Percentiles rank a stretch among this genome's conserved stretches.
Conservation (phyloP, 305 asterid genomes). For the Solanum hybrid region DNA sequence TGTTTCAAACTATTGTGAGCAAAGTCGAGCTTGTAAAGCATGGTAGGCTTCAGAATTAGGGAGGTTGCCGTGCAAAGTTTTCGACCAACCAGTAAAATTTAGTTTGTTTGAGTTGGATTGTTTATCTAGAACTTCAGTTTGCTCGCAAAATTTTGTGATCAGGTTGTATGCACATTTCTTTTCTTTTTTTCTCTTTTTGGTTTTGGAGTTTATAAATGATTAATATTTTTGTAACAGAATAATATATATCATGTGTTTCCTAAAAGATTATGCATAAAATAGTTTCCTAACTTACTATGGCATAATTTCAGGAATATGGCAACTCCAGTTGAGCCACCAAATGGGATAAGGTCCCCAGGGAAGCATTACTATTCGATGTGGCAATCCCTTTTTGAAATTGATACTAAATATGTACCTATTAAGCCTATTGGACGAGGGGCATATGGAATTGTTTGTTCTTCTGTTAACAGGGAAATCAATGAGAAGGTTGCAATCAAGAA, state of each 20-base stretch:
- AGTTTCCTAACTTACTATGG: not conserved
- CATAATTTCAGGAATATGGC: slow-evolving; percentile 16
- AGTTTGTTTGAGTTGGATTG: not conserved
- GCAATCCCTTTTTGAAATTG: slow-evolving; percentile 26
- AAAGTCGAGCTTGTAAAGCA: not conserved
- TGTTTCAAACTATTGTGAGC: not conserved
- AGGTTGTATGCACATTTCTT: not conserved
- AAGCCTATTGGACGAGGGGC: slow-evolving; percentile 32
- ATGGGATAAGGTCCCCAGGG: slow-evolving; percentile 16
- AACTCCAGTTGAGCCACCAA: slow-evolving; percentile 27
- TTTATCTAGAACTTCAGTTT: not conserved
- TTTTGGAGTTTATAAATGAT: not conserved
- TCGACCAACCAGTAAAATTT: not conserved
- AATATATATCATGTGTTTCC: not conserved
- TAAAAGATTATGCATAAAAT: not conserved
- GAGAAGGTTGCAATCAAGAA: slow-evolving; percentile 27
- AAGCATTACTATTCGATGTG: slow-evolving; percentile 28
- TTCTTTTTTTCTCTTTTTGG: not conserved
- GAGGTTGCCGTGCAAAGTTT: not conserved
- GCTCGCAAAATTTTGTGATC: not conserved
- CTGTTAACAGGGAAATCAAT: slow-evolving; percentile 20
- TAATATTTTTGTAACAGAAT: not conserved
- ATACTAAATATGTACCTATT: slow-evolving; percentile 22
- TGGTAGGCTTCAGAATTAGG: not conserved
- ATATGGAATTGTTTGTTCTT: slow-evolving; percentile 26